Evolutionary conservation across 176 grass and related monocot genomes (phyloP), one percentile per base, ranked within the genome.

Genomic region (Rhynchospora pubera): DNA sequence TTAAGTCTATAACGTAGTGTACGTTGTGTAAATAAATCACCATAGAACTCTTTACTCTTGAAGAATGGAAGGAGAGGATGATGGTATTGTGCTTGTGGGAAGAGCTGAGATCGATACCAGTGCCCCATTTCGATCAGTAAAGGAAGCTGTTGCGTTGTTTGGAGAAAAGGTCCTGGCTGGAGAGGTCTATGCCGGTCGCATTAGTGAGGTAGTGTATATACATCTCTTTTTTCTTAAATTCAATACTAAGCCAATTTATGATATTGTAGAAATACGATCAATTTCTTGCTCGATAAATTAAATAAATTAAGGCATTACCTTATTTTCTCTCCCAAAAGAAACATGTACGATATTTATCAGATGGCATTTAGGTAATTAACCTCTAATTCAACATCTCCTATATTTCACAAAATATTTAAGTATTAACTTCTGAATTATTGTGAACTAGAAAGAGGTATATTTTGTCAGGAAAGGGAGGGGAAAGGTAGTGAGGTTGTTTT

Each of bases 31-130:
- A 78, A 19, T 32, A 73, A 47, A 55, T 44, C n/a, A 21, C 14
- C 14, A 43, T 15, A 24, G 24, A 77, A 52, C 62, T n/a, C n/a
- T n/a, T n/a, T n/a, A n/a, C n/a, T n/a, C 23, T 51, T 24, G 12
- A 62, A 81, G 26, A 1, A 86, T 86, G 85, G 85, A 82, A 82
- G 21, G 34, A 73, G 61, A 76, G 58, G 74, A 79, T 63, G 34
- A 88, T 80, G 83, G 24, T 42, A 79, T 70, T 28, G 80, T 72
- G n/a, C 62, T 26, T 21, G 65, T 68, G 5, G 78, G 87, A 22
- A 87, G 92, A 59, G 95, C 85, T 42, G 90, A 98, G 82, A 91
- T 98, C 72, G 95, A 98, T 86, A 98, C 95, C 2, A 73, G 95
- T 53, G 87, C 90, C 9, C 95, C 95, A 0, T 94, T 98, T 86